Conservation (phyloP, 2,329 filamentous ascomycete species). For the Pseudogymnoascus sp. region DNA sequence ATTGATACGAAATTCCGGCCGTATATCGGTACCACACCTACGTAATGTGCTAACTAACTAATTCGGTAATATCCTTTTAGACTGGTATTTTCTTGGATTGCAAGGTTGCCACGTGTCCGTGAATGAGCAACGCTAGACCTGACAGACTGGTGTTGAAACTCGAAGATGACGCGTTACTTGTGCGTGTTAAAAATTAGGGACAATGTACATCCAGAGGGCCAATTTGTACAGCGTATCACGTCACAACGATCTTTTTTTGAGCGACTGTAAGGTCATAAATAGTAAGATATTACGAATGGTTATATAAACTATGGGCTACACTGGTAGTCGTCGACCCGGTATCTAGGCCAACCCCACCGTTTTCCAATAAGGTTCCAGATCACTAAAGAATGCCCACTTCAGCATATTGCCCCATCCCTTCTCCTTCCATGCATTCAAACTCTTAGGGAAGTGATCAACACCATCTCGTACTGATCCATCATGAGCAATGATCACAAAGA, state of each 20-base stretch:
- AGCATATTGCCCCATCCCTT: constrained; percentile 35
- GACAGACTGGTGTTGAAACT: not conserved
- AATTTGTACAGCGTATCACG: not conserved
- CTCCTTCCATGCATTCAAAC: constrained; percentile 35
- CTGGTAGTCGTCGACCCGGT: not conserved
- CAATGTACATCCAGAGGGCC: not conserved
- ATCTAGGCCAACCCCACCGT: not conserved
- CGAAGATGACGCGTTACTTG: not conserved
- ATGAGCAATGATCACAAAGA: constrained; percentile 37
- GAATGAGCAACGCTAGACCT: not conserved
- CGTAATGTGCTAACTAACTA: not conserved
- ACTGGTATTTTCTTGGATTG: not conserved
- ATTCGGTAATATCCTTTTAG: not conserved
- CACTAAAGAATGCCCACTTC: constrained; percentile 39
- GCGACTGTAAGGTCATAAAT: not conserved
- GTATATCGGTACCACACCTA: not conserved
- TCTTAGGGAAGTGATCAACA: constrained; percentile 38
- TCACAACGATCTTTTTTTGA: not conserved
- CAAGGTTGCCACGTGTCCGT: not conserved
- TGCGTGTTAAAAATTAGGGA: not conserved
- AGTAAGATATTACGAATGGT: not conserved
- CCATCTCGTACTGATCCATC: constrained; percentile 33
- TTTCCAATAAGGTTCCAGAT: constrained; percentile 27
- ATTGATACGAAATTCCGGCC: not conserved
- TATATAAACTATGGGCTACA: not conserved